Evolutionary conservation across 495 filamentous ascomycete genomes (phyloP).

Genomic region (Aspergillus coremiiformis): DNA sequence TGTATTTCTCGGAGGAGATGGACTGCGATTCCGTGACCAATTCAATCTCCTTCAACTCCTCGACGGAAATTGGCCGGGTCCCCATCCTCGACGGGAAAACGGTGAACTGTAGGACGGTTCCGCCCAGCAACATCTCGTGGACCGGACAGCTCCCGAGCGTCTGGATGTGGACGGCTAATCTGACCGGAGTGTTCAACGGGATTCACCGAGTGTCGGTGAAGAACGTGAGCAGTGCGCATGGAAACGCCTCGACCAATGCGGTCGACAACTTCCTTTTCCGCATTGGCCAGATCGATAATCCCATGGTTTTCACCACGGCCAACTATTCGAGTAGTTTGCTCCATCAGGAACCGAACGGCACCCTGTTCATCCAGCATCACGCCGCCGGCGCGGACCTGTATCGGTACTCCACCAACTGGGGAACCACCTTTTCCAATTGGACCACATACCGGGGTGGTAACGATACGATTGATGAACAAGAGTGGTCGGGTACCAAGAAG

Average conservation of each 20-base stretch:
- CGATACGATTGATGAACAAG: conserved; percentile 31
- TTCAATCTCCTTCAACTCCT: conserved; percentile 46
- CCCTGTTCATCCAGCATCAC: conserved; percentile 47
- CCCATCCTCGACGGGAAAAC: conserved; percentile 33
- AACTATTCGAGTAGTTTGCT: conserved; percentile 54
- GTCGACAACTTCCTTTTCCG: conserved; percentile 51
- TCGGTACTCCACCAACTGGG: conserved; percentile 57
- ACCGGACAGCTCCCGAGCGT: conserved; percentile 44
- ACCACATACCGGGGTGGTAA: conserved; percentile 45
- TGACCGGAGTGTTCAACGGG: conserved; percentile 55
- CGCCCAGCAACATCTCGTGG: conserved; percentile 14
- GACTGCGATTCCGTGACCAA: conserved; percentile 48
- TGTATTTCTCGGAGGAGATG: conserved; percentile 58
- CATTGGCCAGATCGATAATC: conserved; percentile 49
- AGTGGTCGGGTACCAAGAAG: conserved; percentile 52
- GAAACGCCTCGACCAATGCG: conserved; percentile 37
- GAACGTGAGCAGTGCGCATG: conserved; percentile 40
- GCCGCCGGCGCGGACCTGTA: conserved; percentile 58
- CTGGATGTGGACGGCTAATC: conserved; percentile 46
- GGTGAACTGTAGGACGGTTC: conserved; percentile 36
- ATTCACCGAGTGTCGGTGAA: conserved; percentile 53
- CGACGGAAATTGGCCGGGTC: conserved; percentile 31
- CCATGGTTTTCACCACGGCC: conserved; percentile 50
- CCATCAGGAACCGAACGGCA: conserved; percentile 27
- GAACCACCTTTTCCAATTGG: conserved; percentile 54